A percentile compares a stretch with the other conserved stretches of the same genome.
Evolutionary conservation across 441 rosid species (phyloP).

Genomic region (Adansonia grandidieri): DNA sequence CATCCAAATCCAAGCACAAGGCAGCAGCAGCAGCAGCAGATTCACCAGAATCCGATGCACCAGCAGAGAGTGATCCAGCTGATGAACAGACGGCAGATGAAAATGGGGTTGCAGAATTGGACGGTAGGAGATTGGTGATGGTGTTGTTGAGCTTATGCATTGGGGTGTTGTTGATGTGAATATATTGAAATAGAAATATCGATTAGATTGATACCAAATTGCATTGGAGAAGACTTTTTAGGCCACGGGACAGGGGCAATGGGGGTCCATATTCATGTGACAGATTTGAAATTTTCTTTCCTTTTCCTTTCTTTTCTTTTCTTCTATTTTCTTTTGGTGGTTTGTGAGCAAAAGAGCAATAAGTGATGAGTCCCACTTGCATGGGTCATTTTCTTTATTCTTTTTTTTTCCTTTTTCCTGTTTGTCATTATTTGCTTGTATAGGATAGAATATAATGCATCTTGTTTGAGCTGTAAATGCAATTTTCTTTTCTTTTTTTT

Average conservation of each 20-base stretch:
- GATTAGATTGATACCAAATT: background rate
- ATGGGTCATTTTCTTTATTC: conserved; percentile 12
- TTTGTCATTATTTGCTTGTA: conserved; percentile 5
- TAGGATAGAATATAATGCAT: background rate
- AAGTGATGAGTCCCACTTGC: conserved; percentile 18
- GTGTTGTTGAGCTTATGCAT: conserved; percentile 37
- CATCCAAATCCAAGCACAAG: conserved; percentile 2
- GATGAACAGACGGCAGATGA: conserved; percentile 61
- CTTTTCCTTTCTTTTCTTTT: background rate
- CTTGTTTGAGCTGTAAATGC: conserved; percentile 26
- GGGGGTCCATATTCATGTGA: too few species aligned
- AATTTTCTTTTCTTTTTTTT: background rate
- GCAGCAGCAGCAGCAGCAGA: conserved; percentile 39
- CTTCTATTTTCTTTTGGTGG: background rate
- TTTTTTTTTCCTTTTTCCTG: background rate
- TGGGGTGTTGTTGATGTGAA: conserved; percentile 34
- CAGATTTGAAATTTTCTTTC: too few species aligned
- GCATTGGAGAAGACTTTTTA: background rate
- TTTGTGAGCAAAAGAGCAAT: conserved; percentile 2
- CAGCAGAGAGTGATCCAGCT: conserved; percentile 55
- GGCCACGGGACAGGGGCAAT: background rate
- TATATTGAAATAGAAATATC: background rate
- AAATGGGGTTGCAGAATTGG: conserved; percentile 40
- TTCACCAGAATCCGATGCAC: conserved; percentile 68
- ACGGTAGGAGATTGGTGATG: conserved; percentile 39